Evolutionary conservation across 257 asterid genomes (phyloP), one percentile per base, ranked within the genome.

Genomic region (Nicotiana benthamiana): DNA sequence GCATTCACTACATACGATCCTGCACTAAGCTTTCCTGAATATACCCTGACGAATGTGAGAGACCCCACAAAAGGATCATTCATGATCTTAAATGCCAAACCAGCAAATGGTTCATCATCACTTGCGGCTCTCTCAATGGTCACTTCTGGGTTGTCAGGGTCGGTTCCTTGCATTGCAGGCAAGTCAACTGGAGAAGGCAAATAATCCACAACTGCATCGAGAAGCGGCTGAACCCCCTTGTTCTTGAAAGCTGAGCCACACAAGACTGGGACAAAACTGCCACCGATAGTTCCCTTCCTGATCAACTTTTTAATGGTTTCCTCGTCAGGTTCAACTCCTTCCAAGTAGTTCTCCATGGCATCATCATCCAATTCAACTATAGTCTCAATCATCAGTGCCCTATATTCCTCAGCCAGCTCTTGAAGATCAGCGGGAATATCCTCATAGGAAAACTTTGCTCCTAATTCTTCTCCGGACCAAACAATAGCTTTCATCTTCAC

Each of bases 201-300:
- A 67, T 94, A 95, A 83, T 91, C 95, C 20, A 96, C 93, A 36
- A 96, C 99, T 16, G 98, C 92, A 85, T 96, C 97, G 0, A 96
- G 92, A 61, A 94, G 85, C 0, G 98, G 98, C 82, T 96, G 98
- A 79, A 96, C 98, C 61, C 98, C 97, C 82, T 96, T 94, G 85
- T 94, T 96, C 91, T 94, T 94, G 78, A 96, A 96, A 59, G 97
- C 99, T 0, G 98, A 96, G 16, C 99, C 98, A 86, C 97, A 96
- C 82, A 92, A 82, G 64, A 94, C 95, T 0, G 97, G 99, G 83
- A 96, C 98, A 70, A 94, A 96, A 66, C 82, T 87, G 85, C 82
- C 46, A 3, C 85, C 16, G 30, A 96, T 83, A 34, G 99, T 90
- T 82, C 98, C 98, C 78, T 83, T 80, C 89, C 99, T 88, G 75